A percentile compares a stretch with the other conserved stretches of the same genome.
Conservation (phyloP, 2,329 filamentous ascomycete species). For the Monilinia laxa region DNA sequence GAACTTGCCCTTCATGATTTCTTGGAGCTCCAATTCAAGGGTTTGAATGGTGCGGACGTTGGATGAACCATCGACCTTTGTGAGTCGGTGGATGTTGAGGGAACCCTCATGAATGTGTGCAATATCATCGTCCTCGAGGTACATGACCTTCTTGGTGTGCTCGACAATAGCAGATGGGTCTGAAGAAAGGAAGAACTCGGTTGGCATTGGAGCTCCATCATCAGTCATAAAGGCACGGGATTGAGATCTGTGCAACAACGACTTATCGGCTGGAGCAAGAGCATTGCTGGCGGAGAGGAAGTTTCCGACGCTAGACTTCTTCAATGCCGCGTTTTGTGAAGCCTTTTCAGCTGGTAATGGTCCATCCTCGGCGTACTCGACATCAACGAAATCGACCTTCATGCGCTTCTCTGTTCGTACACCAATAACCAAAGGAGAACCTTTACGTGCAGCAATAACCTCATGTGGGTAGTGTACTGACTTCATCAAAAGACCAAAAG, state of each 20-base stretch:
- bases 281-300: constrained; percentile 67
- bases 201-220: constrained; percentile 95
- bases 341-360: constrained; percentile 89
- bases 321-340: constrained; percentile 93
- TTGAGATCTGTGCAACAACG: constrained; percentile 94
- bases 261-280: constrained; percentile 93
- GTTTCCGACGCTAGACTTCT: constrained; percentile 72
- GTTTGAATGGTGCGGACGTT: constrained; percentile 99
- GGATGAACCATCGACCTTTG: constrained; percentile 93
- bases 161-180: constrained; percentile 98
- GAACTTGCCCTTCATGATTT: constrained; percentile 99
- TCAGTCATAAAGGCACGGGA: constrained; percentile 98
- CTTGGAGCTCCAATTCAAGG: constrained; percentile 96
- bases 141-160: constrained; percentile 99
- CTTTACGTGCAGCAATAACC: constrained; percentile 96
- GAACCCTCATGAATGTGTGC: constrained; percentile 99
- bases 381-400: constrained; percentile 99
- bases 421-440: constrained; percentile 94
- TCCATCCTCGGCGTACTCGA: constrained; percentile 85
- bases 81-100: constrained; percentile 96
- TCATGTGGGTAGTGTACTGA: constrained; percentile 98
- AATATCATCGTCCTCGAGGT: constrained; percentile 99
- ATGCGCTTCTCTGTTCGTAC: constrained; percentile 97
- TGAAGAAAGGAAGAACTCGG: constrained; percentile 98
- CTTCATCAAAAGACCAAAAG: constrained; percentile 96